Base-by-base conservation (phyloP, 108 stramenopile species). In the Nitzschia sp. region DNA sequence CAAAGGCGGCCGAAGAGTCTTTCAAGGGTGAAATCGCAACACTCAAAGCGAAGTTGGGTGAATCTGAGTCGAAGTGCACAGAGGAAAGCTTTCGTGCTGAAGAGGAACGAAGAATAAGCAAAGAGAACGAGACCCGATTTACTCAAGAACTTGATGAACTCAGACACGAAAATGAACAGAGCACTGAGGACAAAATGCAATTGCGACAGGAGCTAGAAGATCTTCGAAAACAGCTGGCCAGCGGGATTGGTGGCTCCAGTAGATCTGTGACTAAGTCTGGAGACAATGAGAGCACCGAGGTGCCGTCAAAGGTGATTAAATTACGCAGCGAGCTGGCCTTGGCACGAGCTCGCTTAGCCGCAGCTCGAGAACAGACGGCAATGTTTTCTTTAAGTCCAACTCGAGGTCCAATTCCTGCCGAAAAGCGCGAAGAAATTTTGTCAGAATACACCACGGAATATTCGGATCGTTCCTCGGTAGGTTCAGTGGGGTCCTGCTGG, bases 241-340 rank as follows among this genome's bases (percentile, higher is more conserved):
- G 16, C 16, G 27, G 46, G 13, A 31, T 30, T 21, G 27, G 45
- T 6, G 28, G 13, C 5, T 1, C 46, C 9, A 27, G 47, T 3
- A 66, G 25, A 15, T 27, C 9, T 3, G 32, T 17, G 0, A 21
- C 53, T 2, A 30, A 26, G 13, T 36, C 54, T 22, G 53, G 36
- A n/a, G 3, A 46, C 9, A 25, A 29, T 15, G 31, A 23, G 44
- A 23, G 34, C 13, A 19, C 23, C 16, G 48, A 45, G 27, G 35
- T 27, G 8, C 47, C 52, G 2, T 3, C 33, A 0, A 54, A 27
- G 19, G 60, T 71, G 1, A 54, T 27, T 16, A 48, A 47, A 15
- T 26, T 71, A 23, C 70, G 70, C 22, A 71, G 46, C 29, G 70
- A 71, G 44, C 32, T 71, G 21, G 59, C 70, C 2, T n/a, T 54